A percentile compares a stretch with the other conserved stretches of the same genome.
Conservation (phyloP, 805 yeast genomes). For the Torulaspora gathmanii region DNA sequence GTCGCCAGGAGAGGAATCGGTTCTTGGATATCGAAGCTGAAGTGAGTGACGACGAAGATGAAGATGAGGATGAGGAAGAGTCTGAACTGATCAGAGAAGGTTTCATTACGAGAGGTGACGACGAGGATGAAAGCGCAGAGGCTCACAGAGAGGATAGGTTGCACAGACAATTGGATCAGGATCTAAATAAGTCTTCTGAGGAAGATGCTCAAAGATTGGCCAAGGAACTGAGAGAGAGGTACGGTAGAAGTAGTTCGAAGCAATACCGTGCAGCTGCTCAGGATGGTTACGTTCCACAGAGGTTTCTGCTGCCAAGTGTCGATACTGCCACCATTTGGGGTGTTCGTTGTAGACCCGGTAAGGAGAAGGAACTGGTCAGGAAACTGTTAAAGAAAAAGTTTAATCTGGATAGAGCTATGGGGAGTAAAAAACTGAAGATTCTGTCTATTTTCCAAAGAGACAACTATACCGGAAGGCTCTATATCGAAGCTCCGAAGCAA, state of each 20-base stretch:
- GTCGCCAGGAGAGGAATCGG: conserved; percentile 60
- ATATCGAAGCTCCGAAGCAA: conserved; percentile 89
- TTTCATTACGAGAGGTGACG: conserved; percentile 55
- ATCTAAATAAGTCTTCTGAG: conserved; percentile 80
- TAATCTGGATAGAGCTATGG: conserved; percentile 61
- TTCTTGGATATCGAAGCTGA: conserved; percentile 98
- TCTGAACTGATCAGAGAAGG: conserved; percentile 84
- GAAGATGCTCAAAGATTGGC: conserved; percentile 95
- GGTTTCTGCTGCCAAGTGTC: conserved; percentile 88
- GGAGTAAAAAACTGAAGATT: conserved; percentile 72
- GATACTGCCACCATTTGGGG: conserved; percentile 97
- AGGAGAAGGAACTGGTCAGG: conserved; percentile 85
- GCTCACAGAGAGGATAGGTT: conserved; percentile 61
- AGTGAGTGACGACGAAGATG: conserved; percentile 94
- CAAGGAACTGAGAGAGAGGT: conserved; percentile 83
- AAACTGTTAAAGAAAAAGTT: conserved; percentile 78
- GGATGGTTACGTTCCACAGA: conserved; percentile 85
- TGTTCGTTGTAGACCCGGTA: conserved; percentile 86
- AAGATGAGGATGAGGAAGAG: conserved; percentile 87
- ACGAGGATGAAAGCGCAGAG: conserved; percentile 51
- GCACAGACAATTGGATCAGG: conserved; percentile 86
- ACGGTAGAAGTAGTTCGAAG: conserved; percentile 77
- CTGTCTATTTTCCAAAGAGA: conserved; percentile 92
- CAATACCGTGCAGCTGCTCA: conserved; percentile 73
- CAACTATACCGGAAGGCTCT: conserved; percentile 83